Evolutionary conservation across 75 land plant species (phyloP).

Genomic region (Pinus tabuliformis): DNA sequence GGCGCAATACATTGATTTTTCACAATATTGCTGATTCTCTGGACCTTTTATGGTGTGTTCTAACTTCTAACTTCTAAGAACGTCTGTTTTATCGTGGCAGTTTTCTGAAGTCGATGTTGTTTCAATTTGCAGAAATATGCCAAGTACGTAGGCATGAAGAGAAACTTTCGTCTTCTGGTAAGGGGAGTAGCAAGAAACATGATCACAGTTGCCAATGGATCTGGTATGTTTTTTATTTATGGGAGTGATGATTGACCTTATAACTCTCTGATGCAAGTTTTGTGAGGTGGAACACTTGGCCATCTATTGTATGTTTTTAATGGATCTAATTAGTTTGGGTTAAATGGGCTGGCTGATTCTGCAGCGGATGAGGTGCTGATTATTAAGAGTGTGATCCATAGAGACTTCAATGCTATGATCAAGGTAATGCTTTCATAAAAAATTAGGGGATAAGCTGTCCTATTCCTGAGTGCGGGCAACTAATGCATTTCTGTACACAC

Average conservation of each 20-base stretch:
- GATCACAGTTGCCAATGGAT: slow-evolving; percentile 75
- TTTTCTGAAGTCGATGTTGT: background rate
- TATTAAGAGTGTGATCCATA: slow-evolving; percentile 89
- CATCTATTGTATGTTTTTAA: background rate
- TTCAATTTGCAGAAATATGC: slow-evolving; percentile 76
- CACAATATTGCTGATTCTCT: background rate
- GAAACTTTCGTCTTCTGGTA: slow-evolving; percentile 87
- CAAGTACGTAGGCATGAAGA: slow-evolving; percentile 87
- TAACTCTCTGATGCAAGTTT: background rate
- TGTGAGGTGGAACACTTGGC: slow-evolving; percentile 2
- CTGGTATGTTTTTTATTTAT: slow-evolving; percentile 43
- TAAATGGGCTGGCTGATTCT: slow-evolving; percentile 12
- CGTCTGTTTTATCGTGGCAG: background rate
- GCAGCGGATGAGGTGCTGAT: slow-evolving; percentile 92
- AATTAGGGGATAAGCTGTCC: background rate
- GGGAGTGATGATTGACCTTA: background rate
- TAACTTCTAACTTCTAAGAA: background rate
- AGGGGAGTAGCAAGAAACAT: slow-evolving; percentile 95
- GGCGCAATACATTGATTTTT: background rate
- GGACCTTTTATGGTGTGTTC: background rate
- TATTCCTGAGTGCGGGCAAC: background rate
- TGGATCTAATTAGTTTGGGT: background rate
- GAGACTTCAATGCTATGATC: slow-evolving; percentile 92
- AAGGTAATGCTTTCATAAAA: slow-evolving; percentile 44
- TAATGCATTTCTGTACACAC: background rate